Percentiles rank a stretch among this genome's conserved stretches.
These are phyloP conservation scores for Penicillium coffeae DNA, from an alignment of 495 filamentous ascomycete genomes.

Conservation along the genomic window DNA sequence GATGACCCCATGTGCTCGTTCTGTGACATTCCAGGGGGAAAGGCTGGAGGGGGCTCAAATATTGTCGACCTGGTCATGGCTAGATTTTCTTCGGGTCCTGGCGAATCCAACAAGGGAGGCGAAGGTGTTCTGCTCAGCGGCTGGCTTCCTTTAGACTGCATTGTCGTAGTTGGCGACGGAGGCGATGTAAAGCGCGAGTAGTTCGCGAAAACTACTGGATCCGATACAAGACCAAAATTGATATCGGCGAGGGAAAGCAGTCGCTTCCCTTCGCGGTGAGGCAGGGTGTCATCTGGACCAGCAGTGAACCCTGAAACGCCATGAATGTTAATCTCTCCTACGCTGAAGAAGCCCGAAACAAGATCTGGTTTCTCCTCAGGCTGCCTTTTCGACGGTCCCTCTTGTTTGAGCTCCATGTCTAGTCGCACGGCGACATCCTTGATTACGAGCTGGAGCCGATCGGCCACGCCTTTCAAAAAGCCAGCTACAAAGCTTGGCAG, in stretches of 20 bases:
- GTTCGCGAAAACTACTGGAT: constrained; percentile 67
- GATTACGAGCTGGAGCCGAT: constrained; percentile 71
- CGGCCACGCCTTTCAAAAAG: constrained; percentile 77
- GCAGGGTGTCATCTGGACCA: constrained; percentile 22
- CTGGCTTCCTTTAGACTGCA: constrained; percentile 38
- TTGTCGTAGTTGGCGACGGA: constrained; percentile 55
- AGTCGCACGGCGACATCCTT: constrained; percentile 62
- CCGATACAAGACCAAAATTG: constrained; percentile 63
- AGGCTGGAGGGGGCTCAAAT: constrained; percentile 25
- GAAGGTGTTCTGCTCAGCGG: constrained; percentile 31
- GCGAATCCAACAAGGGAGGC: constrained; percentile 24
- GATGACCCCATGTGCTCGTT: constrained; percentile 36
- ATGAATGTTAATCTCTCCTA: constrained; percentile 64
- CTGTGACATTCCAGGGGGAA: constrained; percentile 1
- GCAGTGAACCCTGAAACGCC: constrained; percentile 49
- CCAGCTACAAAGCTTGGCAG: constrained; percentile 78
- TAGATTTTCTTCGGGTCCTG: constrained; percentile 24
- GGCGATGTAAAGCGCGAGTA: constrained; percentile 58
- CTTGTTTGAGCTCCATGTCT: constrained; percentile 52
- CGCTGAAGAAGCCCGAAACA: constrained; percentile 60
- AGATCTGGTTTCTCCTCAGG: constrained; percentile 42
- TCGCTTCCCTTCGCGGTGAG: constrained; percentile 55
- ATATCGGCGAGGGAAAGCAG: constrained; percentile 61
- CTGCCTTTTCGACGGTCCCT: constrained; percentile 35
- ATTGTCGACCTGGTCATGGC: constrained; percentile 44